Base-by-base conservation (phyloP, 352 stramenopile genomes). In the Halophytophthora batemanensis region DNA sequence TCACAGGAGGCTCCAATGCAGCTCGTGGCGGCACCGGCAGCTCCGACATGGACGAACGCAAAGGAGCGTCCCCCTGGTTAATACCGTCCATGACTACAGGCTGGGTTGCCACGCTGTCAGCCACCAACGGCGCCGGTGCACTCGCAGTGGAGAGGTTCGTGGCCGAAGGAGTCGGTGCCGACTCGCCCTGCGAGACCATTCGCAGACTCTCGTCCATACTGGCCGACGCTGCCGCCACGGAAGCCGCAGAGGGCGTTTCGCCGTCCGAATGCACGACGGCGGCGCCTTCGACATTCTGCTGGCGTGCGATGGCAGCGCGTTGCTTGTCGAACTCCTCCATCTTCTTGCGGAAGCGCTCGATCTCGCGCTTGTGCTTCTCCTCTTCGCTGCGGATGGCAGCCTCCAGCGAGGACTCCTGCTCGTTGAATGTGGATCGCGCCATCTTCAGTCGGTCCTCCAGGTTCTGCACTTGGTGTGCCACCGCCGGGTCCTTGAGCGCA, bases 321-420 rank as follows among this genome's bases (percentile, higher is more conserved):
- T 91, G 82, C 45, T 89, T 84, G 54, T 90, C 80, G 40, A 93
- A 76, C 44, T 93, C 77, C 47, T 91, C 75, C 77, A 93, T 90
- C 45, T 90, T 88, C 53, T 82, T 81, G 18, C 78, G 70, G 33
- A 90, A 90, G 0, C 77, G 77, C 58, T 91, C 80, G 37, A 93
- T 82, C 65, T 93, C 83, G 35, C 78, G 78, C 53, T 91, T 68
- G 40, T 93, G 83, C 36, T 91, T 90, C 38, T 91, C 80, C 47
- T 91, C 77, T 60, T 90, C 80, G 36, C 64, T 87, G 38, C 79
- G 76, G 36, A 92, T 90, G 17, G 73, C 79, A 13, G 74, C 77
- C 22, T 89, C 82, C 15, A 90, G 55, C 21, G 68, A 89, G 11
- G 75, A 82, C 52, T 90, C 78, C n/a, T 63, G 64, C 44, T 90